phyloP scores from a whole-genome alignment of 257 asterid species.

The Ophiorrhiza pumila region DNA sequence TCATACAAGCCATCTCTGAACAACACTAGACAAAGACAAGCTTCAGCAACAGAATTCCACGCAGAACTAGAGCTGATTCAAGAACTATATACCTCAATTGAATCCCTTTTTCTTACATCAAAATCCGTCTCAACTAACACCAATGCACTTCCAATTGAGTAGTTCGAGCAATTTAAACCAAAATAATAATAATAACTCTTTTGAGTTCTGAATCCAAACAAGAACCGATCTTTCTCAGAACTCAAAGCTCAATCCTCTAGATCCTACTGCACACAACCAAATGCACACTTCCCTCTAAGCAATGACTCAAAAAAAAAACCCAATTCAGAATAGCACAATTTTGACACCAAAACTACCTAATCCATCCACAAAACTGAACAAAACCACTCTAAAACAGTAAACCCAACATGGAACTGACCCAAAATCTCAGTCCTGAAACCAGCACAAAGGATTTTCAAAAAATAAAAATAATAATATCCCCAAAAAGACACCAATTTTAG shows the following conservation, averaged over 20 bases:
- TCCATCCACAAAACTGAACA: constrained; percentile 14
- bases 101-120: constrained; percentile 15
- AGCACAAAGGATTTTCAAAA: neutral
- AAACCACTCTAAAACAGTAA: constrained; percentile 3
- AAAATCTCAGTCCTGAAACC: constrained; percentile 42
- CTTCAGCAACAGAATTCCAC: constrained; percentile 11
- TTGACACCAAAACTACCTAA: constrained; percentile 25
- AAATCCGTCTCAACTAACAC: neutral
- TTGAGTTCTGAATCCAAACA: constrained; percentile 1
- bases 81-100: constrained; percentile 13
- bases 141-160: neutral
- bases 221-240: constrained; percentile 8
- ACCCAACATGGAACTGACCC: constrained; percentile 24
- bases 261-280: constrained; percentile 4
- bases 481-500: constrained; percentile 41
- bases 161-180: constrained; percentile 3
- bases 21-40: constrained; percentile 6
- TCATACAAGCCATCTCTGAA: constrained; percentile 86
- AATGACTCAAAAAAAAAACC: constrained; percentile 20
- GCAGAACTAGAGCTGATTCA: neutral
- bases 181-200: neutral
- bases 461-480: constrained; percentile 10
- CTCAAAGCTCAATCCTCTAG: constrained; percentile 15
- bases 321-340: constrained; percentile 20
- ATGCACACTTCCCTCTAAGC: constrained; percentile 7